Base-by-base conservation (phyloP, 305 asterid species). In the Nicotiana rustica region DNA sequence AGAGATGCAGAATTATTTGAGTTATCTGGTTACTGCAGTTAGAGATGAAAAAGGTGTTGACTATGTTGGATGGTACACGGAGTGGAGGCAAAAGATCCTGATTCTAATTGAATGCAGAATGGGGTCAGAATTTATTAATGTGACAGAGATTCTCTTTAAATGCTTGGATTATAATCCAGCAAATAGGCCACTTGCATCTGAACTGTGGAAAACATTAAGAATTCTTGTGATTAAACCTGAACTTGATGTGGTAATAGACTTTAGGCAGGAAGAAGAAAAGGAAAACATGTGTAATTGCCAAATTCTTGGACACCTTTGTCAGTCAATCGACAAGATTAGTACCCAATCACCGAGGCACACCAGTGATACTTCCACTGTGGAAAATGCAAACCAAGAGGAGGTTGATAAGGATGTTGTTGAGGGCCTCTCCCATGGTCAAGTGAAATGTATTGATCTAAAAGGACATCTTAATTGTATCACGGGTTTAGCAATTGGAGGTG, bases 401-500 rank as follows among this genome's bases (percentile, higher is more conserved):
- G 88, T 69, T 52, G 82, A 85, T 35, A 83, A 86, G 75, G 93
- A 90, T 87, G 85, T 88, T 60, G 79, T 86, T 73, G 92, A 91
- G 80, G 91, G 91, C 21, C 84, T 93, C 57, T 80, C 91, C 15
- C 66, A 25, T 66, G 92, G 91, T 84, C 79, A 77, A 67, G 78
- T 94, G 77, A 88, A 91, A 89, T 93, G 90, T 81, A 67, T 87
- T 80, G 94, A 93, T 82, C 87, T 96, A 89, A 93, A 89, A 85
- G 97, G 92, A 82, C 98, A 96, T 91, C 86, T 86, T 80, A 96
- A 93, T 86, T 90, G 91, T 85, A 85, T 93, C 87, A 88, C 97
- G 25, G 90, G 92, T 21, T 89, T 96, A 87, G 94, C 95, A 17
- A 70, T 92, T 86, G 97, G 98, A 90, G 99, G 97, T 94, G 86